Evolutionary conservation across 1,284 basidiomycete species (phyloP), one percentile per base, ranked within the genome.

Genomic region (Melanopsichium pennsylvanicum): DNA sequence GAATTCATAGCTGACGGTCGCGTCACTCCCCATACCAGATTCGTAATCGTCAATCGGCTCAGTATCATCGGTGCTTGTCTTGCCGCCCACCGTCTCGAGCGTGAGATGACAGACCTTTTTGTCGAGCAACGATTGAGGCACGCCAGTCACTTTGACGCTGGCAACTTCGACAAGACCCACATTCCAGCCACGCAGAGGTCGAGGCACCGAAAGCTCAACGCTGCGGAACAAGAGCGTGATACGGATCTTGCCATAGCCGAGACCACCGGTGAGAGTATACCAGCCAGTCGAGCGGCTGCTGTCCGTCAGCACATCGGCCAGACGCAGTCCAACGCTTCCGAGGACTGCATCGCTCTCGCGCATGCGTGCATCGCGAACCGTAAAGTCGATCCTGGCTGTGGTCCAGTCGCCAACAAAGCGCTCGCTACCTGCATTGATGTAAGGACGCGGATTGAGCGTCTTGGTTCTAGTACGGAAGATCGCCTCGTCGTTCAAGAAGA

Each of bases 401-500:
- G 51, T 63, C 60, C 60, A 76, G 48, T 76, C 70, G 18, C 57
- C 57, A 11, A 78, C 36, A 23, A 70, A 74, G 21, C 76, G 68
- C 39, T 78, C 76, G 31, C 62, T 55, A 13, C 76, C 76, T 5
- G 62, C 73, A 33, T 78, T 78, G 62, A 77, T 63, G 47, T 70
- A 78, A 6, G 76, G 76, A 23, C 70, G 61, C 23, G 76, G 58
- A 34, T 78, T 75, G 43, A 75, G 59, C 3, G 68, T 49, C 48
- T 76, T 76, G 21, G 71, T 77, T 29, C 76, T 51, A 2, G 75
- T 77, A 19, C 66, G 57, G 61, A 75, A 75, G 32, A 79, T 56
- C n/a, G 74, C 59, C 39, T 76, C 74, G 49, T 79, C 76, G 46
- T 79, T 77, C 33, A 79, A 47, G 39, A 77, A 46, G 16, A 77